phyloP scores from a whole-genome alignment of 768 basidiomycete species.

The Collybia sordida region DNA sequence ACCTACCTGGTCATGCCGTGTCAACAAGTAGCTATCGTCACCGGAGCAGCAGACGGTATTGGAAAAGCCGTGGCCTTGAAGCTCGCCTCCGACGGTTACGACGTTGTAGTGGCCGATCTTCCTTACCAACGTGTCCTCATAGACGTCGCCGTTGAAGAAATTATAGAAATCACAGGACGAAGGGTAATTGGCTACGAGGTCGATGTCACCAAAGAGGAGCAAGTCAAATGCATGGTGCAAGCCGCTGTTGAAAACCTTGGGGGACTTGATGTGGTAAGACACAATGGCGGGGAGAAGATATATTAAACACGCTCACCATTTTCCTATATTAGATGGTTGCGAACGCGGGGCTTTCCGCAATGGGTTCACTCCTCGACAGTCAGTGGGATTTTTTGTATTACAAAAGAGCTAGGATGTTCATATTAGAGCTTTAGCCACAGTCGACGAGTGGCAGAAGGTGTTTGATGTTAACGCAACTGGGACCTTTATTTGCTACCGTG shows the following conservation, averaged over 20 bases:
- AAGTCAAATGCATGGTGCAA: conserved; percentile 22
- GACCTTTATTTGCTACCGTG: conserved; percentile 34
- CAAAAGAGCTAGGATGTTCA: no score
- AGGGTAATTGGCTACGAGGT: conserved; percentile 10
- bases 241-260: conserved; percentile 19
- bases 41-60: conserved; percentile 15
- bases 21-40: conserved; percentile 12
- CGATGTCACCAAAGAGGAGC: conserved; percentile 19
- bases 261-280: conserved; percentile 29
- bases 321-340: conserved; percentile 25
- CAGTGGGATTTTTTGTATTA: neutral
- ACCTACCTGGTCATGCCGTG: neutral
- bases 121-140: conserved; percentile 13
- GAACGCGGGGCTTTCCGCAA: conserved; percentile 24
- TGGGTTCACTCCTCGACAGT: conserved; percentile 17
- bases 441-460: conserved; percentile 21
- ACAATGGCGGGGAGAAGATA: no score
- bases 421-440: conserved; percentile 20
- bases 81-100: conserved; percentile 12
- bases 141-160: conserved; percentile 13
- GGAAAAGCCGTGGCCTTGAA: conserved; percentile 7
- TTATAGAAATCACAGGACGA: conserved; percentile 19
- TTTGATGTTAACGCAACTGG: conserved; percentile 30
- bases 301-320: neutral
- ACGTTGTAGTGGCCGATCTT: conserved; percentile 30